Evolutionary conservation across 768 basidiomycete genomes (phyloP).

Genomic region (Antrodiella citrinella): DNA sequence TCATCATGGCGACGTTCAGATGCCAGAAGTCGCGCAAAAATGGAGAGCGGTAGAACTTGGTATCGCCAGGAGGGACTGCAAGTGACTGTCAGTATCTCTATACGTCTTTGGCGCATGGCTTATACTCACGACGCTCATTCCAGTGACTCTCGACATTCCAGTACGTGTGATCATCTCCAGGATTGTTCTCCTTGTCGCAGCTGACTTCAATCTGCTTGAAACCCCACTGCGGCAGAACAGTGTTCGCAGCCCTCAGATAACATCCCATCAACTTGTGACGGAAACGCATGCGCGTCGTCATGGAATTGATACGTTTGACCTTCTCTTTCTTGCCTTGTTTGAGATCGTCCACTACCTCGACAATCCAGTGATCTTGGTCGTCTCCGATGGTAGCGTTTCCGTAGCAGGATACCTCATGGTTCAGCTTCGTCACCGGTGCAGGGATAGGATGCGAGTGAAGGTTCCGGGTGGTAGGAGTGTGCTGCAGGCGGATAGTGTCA

Average conservation of each 20-base stretch:
- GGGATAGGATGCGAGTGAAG: conserved; percentile 86
- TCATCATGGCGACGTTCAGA: conserved; percentile 99
- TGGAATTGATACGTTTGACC: conserved; percentile 69
- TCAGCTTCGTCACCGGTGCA: conserved; percentile 83
- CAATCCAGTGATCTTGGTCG: conserved; percentile 80
- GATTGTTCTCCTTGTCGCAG: conserved; percentile 84
- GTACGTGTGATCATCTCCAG: conserved; percentile 75
- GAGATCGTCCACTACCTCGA: conserved; percentile 91
- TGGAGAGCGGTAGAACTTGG: conserved; percentile 80
- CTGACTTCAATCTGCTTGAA: conserved; percentile 98
- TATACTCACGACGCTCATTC: conserved; percentile 87
- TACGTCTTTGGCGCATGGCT: background rate
- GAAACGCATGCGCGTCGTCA: conserved; percentile 87
- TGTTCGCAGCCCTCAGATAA: conserved; percentile 85
- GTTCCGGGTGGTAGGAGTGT: conserved; percentile 78
- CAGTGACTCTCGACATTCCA: conserved; percentile 99
- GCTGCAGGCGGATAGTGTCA: conserved; percentile 74
- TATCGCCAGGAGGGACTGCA: conserved; percentile 75
- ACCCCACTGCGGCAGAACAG: conserved; percentile 92
- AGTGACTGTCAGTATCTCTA: background rate
- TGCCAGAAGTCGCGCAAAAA: conserved; percentile 98
- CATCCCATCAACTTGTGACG: conserved; percentile 72
- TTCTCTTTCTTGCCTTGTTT: conserved; percentile 49
- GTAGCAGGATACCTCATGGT: conserved; percentile 90
- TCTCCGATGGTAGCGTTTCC: conserved; percentile 90